Conservation (phyloP, 2,329 filamentous ascomycete species). For the Hypomyces rosellus region DNA sequence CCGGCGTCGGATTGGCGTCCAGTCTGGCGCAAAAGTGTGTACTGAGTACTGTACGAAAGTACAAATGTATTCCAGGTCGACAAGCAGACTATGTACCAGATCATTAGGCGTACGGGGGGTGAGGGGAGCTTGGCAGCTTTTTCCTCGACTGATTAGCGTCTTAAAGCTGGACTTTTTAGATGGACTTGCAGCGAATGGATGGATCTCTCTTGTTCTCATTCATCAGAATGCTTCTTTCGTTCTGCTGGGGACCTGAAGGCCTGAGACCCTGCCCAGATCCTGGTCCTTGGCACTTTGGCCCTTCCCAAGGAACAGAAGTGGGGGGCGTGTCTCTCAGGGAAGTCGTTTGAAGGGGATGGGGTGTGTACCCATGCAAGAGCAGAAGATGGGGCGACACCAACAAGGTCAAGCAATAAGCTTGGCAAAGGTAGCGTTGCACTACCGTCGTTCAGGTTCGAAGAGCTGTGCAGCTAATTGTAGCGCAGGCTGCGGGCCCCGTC, state of each 20-base stretch:
- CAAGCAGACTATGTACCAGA: background rate
- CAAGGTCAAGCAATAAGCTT: background rate
- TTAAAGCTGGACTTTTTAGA: slow-evolving; percentile 10
- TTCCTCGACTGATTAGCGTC: too few relatives aligned
- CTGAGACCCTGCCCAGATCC: slow-evolving; percentile 7
- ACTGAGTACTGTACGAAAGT: background rate
- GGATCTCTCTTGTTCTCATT: slow-evolving; percentile 1
- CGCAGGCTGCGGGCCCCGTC: slow-evolving; percentile 23
- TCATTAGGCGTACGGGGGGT: background rate
- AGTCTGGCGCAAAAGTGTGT: slow-evolving; percentile 5
- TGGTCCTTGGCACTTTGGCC: slow-evolving; percentile 3
- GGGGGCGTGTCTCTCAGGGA: background rate
- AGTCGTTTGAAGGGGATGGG: background rate
- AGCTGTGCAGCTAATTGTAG: slow-evolving; percentile 15
- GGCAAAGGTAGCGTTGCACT: slow-evolving; percentile 8
- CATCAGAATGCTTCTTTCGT: slow-evolving; percentile 2
- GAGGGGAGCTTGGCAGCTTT: background rate
- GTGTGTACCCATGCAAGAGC: background rate
- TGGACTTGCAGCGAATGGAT: slow-evolving; percentile 3
- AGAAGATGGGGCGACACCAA: background rate
- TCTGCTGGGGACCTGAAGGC: slow-evolving; percentile 10
- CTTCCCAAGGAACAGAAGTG: too few relatives aligned
- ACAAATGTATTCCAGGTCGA: background rate
- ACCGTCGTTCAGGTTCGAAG: slow-evolving; percentile 13
- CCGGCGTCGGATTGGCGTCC: slow-evolving; percentile 10